phyloP scores from a whole-genome alignment of 2,329 filamentous ascomycete species.

The Talaromyces amestolkiae region DNA sequence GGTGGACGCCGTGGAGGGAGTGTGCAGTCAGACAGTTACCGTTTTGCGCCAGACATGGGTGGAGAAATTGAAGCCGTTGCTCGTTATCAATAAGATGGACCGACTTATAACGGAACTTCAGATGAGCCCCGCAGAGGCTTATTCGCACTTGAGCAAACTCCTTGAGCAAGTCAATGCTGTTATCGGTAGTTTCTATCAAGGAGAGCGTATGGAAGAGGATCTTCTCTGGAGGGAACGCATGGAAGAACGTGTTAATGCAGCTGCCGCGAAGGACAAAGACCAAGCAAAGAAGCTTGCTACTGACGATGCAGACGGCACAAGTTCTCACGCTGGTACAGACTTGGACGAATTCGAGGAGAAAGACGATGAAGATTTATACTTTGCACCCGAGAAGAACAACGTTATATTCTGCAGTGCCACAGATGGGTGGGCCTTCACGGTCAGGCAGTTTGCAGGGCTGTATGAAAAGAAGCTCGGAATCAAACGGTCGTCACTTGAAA shows the following conservation, averaged over 20 bases:
- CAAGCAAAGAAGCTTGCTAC: constrained; percentile 36
- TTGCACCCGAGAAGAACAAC: constrained; percentile 96
- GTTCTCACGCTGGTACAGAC: constrained; percentile 50
- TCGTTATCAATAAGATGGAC: constrained; percentile 99
- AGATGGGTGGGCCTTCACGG: constrained; percentile 98
- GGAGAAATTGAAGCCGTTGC: constrained; percentile 88
- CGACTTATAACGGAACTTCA: constrained; percentile 89
- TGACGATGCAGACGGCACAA: constrained; percentile 45
- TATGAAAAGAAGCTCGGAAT: constrained; percentile 98
- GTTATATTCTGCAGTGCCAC: constrained; percentile 98
- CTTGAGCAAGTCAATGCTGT: constrained; percentile 97
- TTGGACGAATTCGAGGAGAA: constrained; percentile 74
- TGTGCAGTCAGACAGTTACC: constrained; percentile 97
- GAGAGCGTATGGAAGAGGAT: constrained; percentile 97
- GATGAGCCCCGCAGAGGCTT: constrained; percentile 87
- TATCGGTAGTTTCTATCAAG: constrained; percentile 94
- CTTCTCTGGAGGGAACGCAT: constrained; percentile 91
- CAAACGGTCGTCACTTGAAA: constrained; percentile 82
- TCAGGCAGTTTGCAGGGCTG: constrained; percentile 85
- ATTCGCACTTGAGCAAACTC: constrained; percentile 81
- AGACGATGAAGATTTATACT: constrained; percentile 96
- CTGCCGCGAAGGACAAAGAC: constrained; percentile 61
- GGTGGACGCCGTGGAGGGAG: constrained; percentile 94
- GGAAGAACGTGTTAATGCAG: constrained; percentile 76
- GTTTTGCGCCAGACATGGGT: constrained; percentile 93